A percentile compares a stretch with the other conserved stretches of the same genome.
These are phyloP conservation scores for Aegilops bicornis DNA, from an alignment of 176 grass and related monocot species.

Conservation along the genomic window DNA sequence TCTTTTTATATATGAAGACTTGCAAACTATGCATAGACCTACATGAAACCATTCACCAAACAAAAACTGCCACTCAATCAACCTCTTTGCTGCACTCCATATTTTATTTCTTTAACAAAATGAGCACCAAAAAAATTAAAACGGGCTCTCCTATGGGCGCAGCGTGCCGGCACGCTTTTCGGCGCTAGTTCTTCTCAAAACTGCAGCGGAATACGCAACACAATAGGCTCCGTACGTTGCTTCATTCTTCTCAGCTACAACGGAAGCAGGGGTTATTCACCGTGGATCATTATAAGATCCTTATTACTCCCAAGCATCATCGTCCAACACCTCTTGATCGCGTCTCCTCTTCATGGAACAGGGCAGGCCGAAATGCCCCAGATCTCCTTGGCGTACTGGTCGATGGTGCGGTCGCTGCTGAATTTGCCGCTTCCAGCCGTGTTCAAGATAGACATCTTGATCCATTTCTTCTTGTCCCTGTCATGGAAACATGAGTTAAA, in stretches of 20 bases:
- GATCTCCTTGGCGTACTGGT: conserved; percentile 92
- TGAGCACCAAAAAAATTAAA: too few relatives aligned
- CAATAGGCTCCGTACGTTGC: conserved; percentile 11
- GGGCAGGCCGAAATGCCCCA: conserved; percentile 77
- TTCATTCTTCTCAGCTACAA: conserved; percentile 13
- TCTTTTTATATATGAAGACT: too few relatives aligned
- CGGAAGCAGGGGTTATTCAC: conserved; percentile 24
- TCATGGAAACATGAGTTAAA: conserved; percentile 22
- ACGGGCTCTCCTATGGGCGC: too few relatives aligned
- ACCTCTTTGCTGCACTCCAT: too few relatives aligned
- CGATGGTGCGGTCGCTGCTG: conserved; percentile 95
- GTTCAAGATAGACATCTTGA: conserved; percentile 93
- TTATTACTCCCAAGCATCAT: conserved; percentile 18
- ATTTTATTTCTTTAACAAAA: too few relatives aligned
- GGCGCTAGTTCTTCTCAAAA: too few relatives aligned
- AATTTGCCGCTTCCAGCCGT: conserved; percentile 97
- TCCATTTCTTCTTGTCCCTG: conserved; percentile 89
- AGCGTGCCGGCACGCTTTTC: too few relatives aligned
- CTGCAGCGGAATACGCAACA: neutral
- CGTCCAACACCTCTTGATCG: neutral
- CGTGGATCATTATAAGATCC: conserved; percentile 29
- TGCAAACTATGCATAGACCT: too few relatives aligned
- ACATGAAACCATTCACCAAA: too few relatives aligned
- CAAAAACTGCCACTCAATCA: too few relatives aligned
- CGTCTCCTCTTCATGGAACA: conserved; percentile 33